A percentile compares a stretch with the other conserved stretches of the same genome.
Conservation (phyloP, 78 protist genomes). For the Tieghemostelium lacteum region DNA sequence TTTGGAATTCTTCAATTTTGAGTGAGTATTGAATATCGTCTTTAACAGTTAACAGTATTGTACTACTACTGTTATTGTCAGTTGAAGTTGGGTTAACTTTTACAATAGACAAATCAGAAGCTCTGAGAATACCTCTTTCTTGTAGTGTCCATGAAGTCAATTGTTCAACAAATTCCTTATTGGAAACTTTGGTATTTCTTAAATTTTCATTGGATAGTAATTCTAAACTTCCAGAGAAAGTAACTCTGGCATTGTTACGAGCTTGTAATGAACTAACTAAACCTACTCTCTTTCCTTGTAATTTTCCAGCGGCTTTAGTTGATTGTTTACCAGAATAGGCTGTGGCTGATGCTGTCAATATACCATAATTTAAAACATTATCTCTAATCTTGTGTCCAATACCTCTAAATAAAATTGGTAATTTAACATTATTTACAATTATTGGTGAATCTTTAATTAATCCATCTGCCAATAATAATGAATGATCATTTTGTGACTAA, state of each 20-base stretch:
- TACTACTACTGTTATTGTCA: constrained; percentile 14
- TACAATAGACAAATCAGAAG: constrained; percentile 10
- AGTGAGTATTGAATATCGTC: constrained; percentile 48
- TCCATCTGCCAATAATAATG: constrained; percentile 54
- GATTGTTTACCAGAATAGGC: constrained; percentile 76
- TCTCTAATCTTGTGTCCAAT: constrained; percentile 68
- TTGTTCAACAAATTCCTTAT: constrained; percentile 57
- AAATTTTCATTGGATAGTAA: constrained; percentile 78
- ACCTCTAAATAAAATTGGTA: constrained; percentile 84
- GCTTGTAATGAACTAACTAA: constrained; percentile 91
- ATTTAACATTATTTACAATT: constrained; percentile 30
- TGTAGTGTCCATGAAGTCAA: constrained; percentile 83
- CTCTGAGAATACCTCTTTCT: constrained; percentile 84
- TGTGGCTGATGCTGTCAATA: constrained; percentile 70
- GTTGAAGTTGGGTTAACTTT: constrained; percentile 15
- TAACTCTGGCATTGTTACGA: constrained; percentile 89
- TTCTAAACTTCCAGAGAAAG: constrained; percentile 85
- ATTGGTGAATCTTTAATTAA: constrained; percentile 71
- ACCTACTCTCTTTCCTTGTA: constrained; percentile 66
- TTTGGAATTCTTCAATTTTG: constrained; percentile 76
- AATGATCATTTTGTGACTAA: constrained; percentile 68
- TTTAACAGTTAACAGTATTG: constrained; percentile 53
- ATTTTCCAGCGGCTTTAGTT: constrained; percentile 32
- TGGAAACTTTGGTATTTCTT: constrained; percentile 7
- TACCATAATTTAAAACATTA: constrained; percentile 51